phyloP scores from a whole-genome alignment of 2,329 filamentous ascomycete species.

The Neobulgaria alba region DNA sequence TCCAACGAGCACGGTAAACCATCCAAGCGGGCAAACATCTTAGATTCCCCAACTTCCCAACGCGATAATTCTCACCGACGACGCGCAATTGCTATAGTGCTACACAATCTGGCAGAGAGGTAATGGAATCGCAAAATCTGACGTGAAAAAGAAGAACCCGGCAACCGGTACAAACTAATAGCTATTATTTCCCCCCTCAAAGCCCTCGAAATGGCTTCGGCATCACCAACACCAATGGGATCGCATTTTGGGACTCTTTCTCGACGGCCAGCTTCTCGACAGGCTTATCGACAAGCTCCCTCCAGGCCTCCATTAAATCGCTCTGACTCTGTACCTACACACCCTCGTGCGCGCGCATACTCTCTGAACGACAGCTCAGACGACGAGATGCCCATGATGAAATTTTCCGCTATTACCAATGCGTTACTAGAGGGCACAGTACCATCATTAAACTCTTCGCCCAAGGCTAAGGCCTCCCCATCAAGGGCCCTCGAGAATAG shows the following conservation, averaged over 20 bases:
- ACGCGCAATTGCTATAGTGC: constrained; percentile 23
- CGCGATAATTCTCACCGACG: constrained; percentile 20
- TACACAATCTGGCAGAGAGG: constrained; percentile 10
- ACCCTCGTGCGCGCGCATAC: constrained; percentile 35
- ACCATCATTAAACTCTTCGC: constrained; percentile 22
- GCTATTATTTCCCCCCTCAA: constrained; percentile 3
- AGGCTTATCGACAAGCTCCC: constrained; percentile 42
- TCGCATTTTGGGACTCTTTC: constrained; percentile 38
- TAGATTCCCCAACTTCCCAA: constrained; percentile 13
- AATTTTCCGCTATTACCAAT: constrained; percentile 86
- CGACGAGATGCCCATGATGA: constrained; percentile 81
- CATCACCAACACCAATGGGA: constrained; percentile 47
- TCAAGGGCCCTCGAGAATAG: constrained; percentile 7
- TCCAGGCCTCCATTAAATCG: constrained; percentile 34
- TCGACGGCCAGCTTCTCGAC: constrained; percentile 44
- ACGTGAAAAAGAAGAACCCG: constrained; percentile 12
- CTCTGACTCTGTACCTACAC: constrained; percentile 10
- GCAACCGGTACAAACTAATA: constrained; percentile 12
- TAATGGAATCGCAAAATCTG: constrained; percentile 20
- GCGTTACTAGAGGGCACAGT: constrained; percentile 62
- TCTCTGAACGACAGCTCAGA: constrained; percentile 78
- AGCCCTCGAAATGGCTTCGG: constrained; percentile 37
- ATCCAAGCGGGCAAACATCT: constrained; percentile 1
- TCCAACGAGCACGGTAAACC: constrained; percentile 1
- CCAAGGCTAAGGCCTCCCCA: constrained; percentile 14